Evolutionary conservation across 2,329 filamentous ascomycete species (phyloP), one percentile per base, ranked within the genome.

Genomic region (Microcera coccophila): DNA sequence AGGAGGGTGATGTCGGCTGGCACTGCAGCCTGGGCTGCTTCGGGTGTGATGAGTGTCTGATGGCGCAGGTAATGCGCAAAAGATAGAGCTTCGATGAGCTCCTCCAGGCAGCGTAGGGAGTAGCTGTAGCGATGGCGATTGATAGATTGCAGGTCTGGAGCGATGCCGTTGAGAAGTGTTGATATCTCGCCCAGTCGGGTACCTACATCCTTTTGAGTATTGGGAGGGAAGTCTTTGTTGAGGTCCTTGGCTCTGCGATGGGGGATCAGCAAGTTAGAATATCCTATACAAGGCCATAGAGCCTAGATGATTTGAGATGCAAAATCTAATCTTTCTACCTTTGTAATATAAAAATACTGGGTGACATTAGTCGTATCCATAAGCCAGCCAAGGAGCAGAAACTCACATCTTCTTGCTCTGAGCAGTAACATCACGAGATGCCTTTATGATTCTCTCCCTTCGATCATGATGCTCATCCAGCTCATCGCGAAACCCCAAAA

Each of bases 381-480:
- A n/a, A n/a, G n/a, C n/a, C n/a, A n/a, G n/a, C n/a, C n/a, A n/a
- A n/a, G n/a, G n/a, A n/a, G n/a, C n/a, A n/a, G n/a, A 3, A 16
- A 36, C 75, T 69, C 67, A 95, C 90, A 97, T 94, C 71, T 97
- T 98, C 75, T 98, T 98, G 68, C 89, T 95, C 41, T 90, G 74
- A 0, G 89, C 90, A 5, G 93, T 98, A 45, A 98, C 87, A 64
- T 98, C 93, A 49, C 91, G 76, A 8, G 88, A 94, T 2, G 84
- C 85, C 71, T 97, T 98, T 61, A 94, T 87, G 54, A 95, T 82
- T 40, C 85, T 81, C 70, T 96, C 90, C 43, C 90, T 79, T 14
- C 93, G 84, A 67, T 97, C 93, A 65, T 98, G 88, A 63, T 97
- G 91, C 67, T 93, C 82, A 61, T 98, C 93, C 20, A 98, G 75